Percentiles rank a stretch among this genome's conserved stretches.
These are phyloP conservation scores for Coniferiporia sulphurascens DNA, from an alignment of 1,284 basidiomycete species.

Conservation along the genomic window DNA sequence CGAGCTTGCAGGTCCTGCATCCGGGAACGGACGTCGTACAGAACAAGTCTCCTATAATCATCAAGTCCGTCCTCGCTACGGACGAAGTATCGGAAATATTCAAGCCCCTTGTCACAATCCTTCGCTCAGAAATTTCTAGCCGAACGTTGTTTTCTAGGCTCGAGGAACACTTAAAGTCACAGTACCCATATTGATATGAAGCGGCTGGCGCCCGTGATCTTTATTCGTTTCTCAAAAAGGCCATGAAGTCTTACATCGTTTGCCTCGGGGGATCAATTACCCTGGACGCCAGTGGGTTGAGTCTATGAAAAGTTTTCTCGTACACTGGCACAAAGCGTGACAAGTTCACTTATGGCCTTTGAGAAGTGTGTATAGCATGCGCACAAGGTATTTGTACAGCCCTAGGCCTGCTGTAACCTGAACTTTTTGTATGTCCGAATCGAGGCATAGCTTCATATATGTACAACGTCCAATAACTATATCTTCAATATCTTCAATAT, in stretches of 20 bases:
- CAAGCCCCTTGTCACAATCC: not conserved
- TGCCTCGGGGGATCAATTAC: not conserved
- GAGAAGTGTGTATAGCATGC: no score
- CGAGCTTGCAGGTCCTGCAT: not conserved
- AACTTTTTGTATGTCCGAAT: no score
- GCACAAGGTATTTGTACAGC: no score
- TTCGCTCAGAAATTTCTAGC: not conserved
- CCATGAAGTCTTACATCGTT: not conserved
- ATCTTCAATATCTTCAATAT: no score
- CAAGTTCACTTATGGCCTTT: no score
- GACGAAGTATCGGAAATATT: not conserved
- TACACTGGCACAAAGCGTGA: no score
- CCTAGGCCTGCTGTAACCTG: no score
- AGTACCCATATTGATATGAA: conserved; percentile 1
- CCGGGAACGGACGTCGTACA: no score
- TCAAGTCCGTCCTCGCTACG: not conserved
- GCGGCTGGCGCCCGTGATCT: not conserved
- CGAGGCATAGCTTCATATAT: no score
- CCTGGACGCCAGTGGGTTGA: conserved; percentile 3
- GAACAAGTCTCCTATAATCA: not conserved
- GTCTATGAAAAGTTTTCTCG: not conserved
- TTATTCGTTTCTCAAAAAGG: conserved; percentile 6
- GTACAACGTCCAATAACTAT: no score
- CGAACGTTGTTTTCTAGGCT: not conserved
- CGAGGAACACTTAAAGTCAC: not conserved